Base-by-base conservation (phyloP, 1,139 yeast genomes). In the Ogataea hybrid region DNA sequence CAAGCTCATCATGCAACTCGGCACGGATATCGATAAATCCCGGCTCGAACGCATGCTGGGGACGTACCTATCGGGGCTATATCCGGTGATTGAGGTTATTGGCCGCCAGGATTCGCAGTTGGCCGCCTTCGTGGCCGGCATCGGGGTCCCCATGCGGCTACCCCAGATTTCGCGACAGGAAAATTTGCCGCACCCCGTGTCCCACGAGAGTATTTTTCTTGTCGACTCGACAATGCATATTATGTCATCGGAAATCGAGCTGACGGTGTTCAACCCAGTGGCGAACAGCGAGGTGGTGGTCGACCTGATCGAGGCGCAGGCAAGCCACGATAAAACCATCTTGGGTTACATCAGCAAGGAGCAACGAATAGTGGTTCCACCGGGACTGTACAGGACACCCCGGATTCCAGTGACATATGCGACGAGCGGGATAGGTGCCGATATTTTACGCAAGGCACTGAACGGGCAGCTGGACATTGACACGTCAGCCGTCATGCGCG, bases 201-300 rank as follows among this genome's bases (percentile, higher is more conserved):
- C 34, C 6, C 32, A 17, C 22, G 38, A 17, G 3, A 50, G 53
- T n/a, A 61, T 63, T 1, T 73, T 73, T 44, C 53, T 77, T 7
- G 41, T 71, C 3, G 72, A 68, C 6, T 67, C 77, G 1, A 71
- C 72, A 0, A 70, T 79, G 57, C 83, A 79, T 57, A 49, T 79
- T 3, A 57, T 78, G 51, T 64, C 71, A 2, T 73, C 80, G 0
- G 78, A 76, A 41, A 68, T 77, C 7, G 81, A 77, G 49, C 52
- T 78, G 38, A 68, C 70, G 1, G 61, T 78, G 0, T 75, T 56
- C 56, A 79, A 79, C 47, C 85, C 85, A 0, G 51, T 79, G 1
- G 43, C 51, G 10, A 77, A 79, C 49, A 56, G 65, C 7, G 71
- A 67, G 15, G 56, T 75, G 1, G 51, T 57, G n/a, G 59, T 75